Evolutionary conservation across 2,329 filamentous ascomycete species (phyloP).

Genomic region (Xylariales sp.): DNA sequence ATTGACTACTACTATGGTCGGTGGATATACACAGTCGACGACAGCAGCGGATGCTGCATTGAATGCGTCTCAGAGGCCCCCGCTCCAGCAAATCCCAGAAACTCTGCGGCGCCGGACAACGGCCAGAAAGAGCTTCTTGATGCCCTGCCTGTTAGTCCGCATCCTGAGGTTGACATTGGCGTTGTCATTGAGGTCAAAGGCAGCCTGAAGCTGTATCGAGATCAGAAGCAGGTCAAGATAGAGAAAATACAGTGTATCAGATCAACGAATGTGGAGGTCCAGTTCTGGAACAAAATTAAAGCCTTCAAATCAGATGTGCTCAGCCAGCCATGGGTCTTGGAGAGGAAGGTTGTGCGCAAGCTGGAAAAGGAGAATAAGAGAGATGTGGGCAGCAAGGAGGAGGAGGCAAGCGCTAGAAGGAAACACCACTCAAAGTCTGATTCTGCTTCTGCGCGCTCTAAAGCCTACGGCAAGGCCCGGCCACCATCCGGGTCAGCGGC

Average conservation of each 20-base stretch:
- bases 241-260: constrained; percentile 42
- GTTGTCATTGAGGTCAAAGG: constrained; percentile 55
- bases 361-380: constrained; percentile 44
- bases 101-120: background rate
- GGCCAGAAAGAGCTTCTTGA: background rate
- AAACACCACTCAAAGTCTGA: no score
- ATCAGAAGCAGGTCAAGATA: constrained; percentile 47
- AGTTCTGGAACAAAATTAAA: constrained; percentile 52
- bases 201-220: constrained; percentile 40
- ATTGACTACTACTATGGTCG: constrained; percentile 45
- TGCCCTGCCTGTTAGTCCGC: constrained; percentile 6
- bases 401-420: constrained; percentile 10
- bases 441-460: constrained; percentile 4
- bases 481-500: background rate
- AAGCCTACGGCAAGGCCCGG: background rate
- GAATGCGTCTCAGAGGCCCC: constrained; percentile 34
- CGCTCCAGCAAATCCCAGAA: constrained; percentile 9
- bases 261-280: constrained; percentile 53
- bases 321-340: constrained; percentile 50
- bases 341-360: constrained; percentile 40
- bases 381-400: constrained; percentile 16
- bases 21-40: constrained; percentile 56
- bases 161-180: constrained; percentile 39
- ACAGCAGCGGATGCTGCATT: constrained; percentile 58
- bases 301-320: constrained; percentile 48